phyloP scores from a whole-genome alignment of 73 alveolate genomes.

The Paramecium primaurelia region DNA sequence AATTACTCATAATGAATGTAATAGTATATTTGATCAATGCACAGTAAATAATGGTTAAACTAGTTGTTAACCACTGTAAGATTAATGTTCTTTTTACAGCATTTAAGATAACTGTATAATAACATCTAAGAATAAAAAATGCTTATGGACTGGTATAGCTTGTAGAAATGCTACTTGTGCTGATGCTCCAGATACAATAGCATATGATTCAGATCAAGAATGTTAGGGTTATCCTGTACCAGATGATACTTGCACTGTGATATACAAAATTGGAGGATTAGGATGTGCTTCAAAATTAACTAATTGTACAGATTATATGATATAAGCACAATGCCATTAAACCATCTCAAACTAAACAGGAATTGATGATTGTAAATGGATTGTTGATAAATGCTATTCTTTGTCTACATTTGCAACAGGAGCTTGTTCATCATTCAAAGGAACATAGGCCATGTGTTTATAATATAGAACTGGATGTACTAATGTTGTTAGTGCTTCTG shows the following conservation, averaged over 20 bases:
- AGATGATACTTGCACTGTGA: neutral
- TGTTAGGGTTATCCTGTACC: neutral
- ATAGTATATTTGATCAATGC: neutral
- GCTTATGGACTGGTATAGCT: neutral
- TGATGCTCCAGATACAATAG: neutral
- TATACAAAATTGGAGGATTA: neutral
- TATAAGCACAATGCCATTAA: neutral
- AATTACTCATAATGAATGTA: neutral
- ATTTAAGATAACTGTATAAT: neutral
- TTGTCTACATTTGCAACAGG: neutral
- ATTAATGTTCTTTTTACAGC: neutral
- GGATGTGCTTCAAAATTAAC: neutral
- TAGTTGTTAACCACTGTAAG: neutral
- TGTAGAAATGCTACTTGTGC: neutral
- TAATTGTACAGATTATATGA: neutral
- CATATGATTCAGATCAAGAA: neutral
- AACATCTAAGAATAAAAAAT: neutral
- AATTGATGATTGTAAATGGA: neutral
- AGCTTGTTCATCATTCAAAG: neutral
- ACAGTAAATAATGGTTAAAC: neutral
- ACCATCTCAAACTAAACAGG: neutral
- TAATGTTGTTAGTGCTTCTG: neutral
- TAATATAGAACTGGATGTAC: neutral
- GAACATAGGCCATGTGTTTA: neutral
- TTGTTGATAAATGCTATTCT: neutral